A percentile compares a stretch with the other conserved stretches of the same genome.
Conservation (phyloP, 2,329 filamentous ascomycete species). For the Xylariaceae sp. region DNA sequence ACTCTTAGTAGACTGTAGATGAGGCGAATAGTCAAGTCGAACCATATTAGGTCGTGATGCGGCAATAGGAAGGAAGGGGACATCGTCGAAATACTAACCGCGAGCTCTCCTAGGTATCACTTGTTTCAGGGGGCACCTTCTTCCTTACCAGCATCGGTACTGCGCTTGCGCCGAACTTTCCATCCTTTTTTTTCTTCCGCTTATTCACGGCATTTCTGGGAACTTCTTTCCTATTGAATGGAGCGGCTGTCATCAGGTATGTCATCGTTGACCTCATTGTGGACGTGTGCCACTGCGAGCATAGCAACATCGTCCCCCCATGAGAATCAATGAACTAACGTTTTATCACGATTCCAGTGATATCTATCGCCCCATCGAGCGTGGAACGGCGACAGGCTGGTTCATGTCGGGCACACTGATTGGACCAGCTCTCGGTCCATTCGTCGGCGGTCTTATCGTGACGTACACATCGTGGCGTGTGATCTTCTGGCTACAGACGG, state of each 20-base stretch:
- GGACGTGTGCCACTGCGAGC: too few relatives aligned
- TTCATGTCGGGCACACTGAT: conserved; percentile 66
- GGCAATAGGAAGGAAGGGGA: not conserved
- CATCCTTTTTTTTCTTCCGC: conserved; percentile 67
- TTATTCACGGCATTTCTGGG: conserved; percentile 70
- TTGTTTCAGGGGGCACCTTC: conserved; percentile 59
- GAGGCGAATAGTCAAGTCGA: not conserved
- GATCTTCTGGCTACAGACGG: conserved; percentile 74
- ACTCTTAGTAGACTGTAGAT: not conserved
- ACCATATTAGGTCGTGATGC: not conserved
- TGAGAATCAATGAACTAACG: conserved; percentile 7
- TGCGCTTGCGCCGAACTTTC: conserved; percentile 65
- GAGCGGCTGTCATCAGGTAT: conserved; percentile 61
- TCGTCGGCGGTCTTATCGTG: conserved; percentile 70
- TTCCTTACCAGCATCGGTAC: conserved; percentile 66
- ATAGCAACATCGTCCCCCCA: not conserved
- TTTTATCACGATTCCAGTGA: conserved; percentile 37
- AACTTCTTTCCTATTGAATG: conserved; percentile 68
- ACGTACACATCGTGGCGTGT: conserved; percentile 67
- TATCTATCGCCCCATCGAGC: conserved; percentile 59
- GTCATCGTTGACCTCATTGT: not conserved
- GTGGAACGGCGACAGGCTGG: conserved; percentile 69
- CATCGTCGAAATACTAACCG: conserved; percentile 1
- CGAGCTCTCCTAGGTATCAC: conserved; percentile 42
- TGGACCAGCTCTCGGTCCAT: conserved; percentile 64